Evolutionary conservation across 192 early-diverging fungal species (phyloP), one percentile per base, ranked within the genome.

Genomic region (Entomortierella beljakovae): DNA sequence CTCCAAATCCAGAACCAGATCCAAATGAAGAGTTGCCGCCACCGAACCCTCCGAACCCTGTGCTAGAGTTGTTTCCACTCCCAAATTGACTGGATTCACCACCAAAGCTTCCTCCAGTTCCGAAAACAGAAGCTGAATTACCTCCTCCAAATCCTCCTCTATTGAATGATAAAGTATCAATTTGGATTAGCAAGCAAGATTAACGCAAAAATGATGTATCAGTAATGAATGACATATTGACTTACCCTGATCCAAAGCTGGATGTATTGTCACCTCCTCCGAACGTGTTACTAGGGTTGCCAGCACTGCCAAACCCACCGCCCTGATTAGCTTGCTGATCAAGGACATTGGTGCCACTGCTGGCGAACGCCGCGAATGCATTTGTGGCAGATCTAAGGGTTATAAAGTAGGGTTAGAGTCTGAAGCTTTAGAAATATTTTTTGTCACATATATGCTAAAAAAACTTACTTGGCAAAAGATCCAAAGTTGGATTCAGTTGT

Each of bases 401-500:
- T 48, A 49, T 20, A 56, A 57, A 48, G 13, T 3, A 65, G 18
- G 53, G 29, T 62, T 33, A 49, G 28, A 33, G 8, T 2, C 5
- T 34, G 20, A 2, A 6, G 23, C 33, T 25, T 29, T 33, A 52
- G 0, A 31, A 64, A 20, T 38, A 20, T 53, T 52, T 3, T 22
- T 22, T 37, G 26, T 26, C 1, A 48, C 20, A 18, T 29, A 46
- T 22, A 23, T 3, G 22, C 23, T 34, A 64, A 20, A 5, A 11
- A 20, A 37, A 40, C 70, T 51, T 60, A 74, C 71, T 38, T 57
- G 20, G 75, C 75, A 65, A 79, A 79, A 5, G 67, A 59, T 20
- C 75, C 68, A 65, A 79, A 79, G 48, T 79, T 79, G 20, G 75
- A 79, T n/a, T 69, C 61, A 6, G 67, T 55, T 13, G 67, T 50